Conservation (phyloP, 192 early-diverging fungal species). For the Coemansia nantahalensis region DNA sequence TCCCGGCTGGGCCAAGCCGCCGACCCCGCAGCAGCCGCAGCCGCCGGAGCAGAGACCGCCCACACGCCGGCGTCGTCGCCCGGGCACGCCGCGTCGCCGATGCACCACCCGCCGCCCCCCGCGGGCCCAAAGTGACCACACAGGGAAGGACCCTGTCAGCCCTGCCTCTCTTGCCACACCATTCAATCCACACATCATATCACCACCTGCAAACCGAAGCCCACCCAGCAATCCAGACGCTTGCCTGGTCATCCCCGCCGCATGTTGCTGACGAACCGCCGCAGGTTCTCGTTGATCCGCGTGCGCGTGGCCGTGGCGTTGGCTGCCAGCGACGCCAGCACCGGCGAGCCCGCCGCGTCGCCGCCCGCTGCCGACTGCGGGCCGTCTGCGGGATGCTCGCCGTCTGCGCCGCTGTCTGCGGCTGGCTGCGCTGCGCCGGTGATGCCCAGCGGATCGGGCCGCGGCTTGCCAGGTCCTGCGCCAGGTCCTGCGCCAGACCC, state of each 20-base stretch:
- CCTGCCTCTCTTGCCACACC: too few relatives aligned
- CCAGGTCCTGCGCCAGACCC: too few relatives aligned
- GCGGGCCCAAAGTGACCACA: too few relatives aligned
- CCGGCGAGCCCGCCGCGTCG: conserved; percentile 17
- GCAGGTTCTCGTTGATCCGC: conserved; percentile 52
- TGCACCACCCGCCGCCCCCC: conserved; percentile 4
- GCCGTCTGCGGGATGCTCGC: too few relatives aligned
- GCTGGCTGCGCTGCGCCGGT: conserved; percentile 5
- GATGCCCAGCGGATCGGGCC: conserved; percentile 33
- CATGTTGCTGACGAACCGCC: conserved; percentile 53
- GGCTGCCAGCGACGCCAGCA: conserved; percentile 32
- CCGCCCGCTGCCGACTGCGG: not conserved
- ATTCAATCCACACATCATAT: too few relatives aligned
- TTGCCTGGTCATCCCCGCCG: conserved; percentile 22
- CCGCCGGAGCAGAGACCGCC: not conserved
- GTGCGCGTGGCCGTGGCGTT: conserved; percentile 45
- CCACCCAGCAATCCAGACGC: too few relatives aligned
- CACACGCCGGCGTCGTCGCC: conserved; percentile 38
- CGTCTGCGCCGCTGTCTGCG: too few relatives aligned
- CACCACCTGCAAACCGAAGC: too few relatives aligned
- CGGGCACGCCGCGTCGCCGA: conserved; percentile 12
- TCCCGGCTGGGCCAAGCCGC: conserved; percentile 9
- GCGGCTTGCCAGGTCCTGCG: too few relatives aligned
- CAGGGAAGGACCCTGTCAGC: too few relatives aligned
- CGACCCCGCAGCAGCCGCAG: not conserved